Percentiles rank a stretch among this genome's conserved stretches.
phyloP scores from a whole-genome alignment of 345 rosid genomes.

The Orychophragmus violaceus region DNA sequence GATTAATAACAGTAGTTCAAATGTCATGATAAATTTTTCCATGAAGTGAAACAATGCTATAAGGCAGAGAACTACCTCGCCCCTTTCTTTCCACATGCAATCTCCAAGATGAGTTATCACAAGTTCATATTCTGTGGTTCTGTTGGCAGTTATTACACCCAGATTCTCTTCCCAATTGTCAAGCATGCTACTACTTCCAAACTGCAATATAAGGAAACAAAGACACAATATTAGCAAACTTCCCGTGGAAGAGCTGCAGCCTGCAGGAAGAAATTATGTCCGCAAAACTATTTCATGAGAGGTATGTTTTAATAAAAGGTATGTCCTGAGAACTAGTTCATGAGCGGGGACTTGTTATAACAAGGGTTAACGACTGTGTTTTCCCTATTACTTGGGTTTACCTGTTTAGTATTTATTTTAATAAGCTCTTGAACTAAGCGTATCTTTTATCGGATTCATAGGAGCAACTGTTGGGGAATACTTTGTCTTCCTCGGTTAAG shows the following conservation, averaged over 20 bases:
- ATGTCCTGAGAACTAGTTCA: not conserved
- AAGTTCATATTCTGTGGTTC: conserved; percentile 94
- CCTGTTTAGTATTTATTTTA: not conserved
- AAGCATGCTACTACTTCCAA: conserved; percentile 73
- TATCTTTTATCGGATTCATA: not conserved
- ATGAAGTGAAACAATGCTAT: not conserved
- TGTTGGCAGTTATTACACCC: conserved; percentile 93
- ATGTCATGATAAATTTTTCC: conserved; percentile 16
- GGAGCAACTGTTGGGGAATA: not conserved
- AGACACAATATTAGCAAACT: not conserved
- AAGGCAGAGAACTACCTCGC: conserved; percentile 57
- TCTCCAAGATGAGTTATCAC: conserved; percentile 95
- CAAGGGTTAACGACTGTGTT: not conserved
- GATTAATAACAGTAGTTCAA: conserved; percentile 24
- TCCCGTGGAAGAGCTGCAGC: not conserved
- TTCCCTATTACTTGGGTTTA: not conserved
- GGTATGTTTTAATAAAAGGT: not conserved
- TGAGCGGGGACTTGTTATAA: too few species aligned
- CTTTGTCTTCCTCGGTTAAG: not conserved
- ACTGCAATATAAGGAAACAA: conserved; percentile 34
- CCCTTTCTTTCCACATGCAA: conserved; percentile 92
- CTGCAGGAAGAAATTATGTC: not conserved
- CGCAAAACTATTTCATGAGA: not conserved
- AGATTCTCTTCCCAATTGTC: conserved; percentile 98
- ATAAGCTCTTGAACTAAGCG: not conserved